A percentile compares a stretch with the other conserved stretches of the same genome.
Conservation (phyloP, 129 eudicot genomes). For the Lonicera japonica region DNA sequence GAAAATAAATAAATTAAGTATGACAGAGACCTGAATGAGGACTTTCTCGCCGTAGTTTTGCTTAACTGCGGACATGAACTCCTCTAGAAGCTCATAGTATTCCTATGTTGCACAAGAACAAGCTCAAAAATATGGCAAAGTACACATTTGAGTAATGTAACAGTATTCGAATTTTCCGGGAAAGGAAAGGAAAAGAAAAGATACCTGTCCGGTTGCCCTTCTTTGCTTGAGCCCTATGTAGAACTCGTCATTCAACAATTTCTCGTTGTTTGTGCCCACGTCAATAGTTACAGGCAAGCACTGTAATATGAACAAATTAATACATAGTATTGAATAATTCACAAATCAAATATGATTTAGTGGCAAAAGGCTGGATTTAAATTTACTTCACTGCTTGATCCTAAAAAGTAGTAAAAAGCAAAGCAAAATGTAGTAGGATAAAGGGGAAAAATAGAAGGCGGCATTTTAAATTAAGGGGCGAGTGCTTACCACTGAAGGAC, state of each 20-base stretch:
- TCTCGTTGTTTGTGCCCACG: slow-evolving; percentile 79
- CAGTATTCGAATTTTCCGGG: background rate
- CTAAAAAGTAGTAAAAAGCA: too few relatives aligned
- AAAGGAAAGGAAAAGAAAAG: background rate
- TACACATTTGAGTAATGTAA: background rate
- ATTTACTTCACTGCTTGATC: too few relatives aligned
- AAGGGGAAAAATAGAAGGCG: too few relatives aligned
- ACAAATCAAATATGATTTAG: background rate
- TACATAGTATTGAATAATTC: background rate
- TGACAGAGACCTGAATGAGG: slow-evolving; percentile 54
- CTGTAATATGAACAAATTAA: slow-evolving; percentile 17
- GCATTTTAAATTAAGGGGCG: too few relatives aligned
- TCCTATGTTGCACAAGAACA: slow-evolving; percentile 32
- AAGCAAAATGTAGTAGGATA: too few relatives aligned
- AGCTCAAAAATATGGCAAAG: slow-evolving; percentile 3
- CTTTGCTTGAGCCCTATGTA: slow-evolving; percentile 75
- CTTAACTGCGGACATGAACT: slow-evolving; percentile 83
- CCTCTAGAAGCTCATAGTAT: slow-evolving; percentile 69
- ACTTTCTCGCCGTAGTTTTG: slow-evolving; percentile 77
- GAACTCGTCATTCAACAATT: slow-evolving; percentile 64
- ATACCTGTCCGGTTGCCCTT: slow-evolving; percentile 69
- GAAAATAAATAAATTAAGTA: background rate
- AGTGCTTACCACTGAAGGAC: slow-evolving; percentile 70
- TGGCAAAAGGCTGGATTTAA: too few relatives aligned
- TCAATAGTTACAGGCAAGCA: slow-evolving; percentile 84